Conservation (phyloP, 2,329 filamentous ascomycete species). For the Ceratocystis destructans region DNA sequence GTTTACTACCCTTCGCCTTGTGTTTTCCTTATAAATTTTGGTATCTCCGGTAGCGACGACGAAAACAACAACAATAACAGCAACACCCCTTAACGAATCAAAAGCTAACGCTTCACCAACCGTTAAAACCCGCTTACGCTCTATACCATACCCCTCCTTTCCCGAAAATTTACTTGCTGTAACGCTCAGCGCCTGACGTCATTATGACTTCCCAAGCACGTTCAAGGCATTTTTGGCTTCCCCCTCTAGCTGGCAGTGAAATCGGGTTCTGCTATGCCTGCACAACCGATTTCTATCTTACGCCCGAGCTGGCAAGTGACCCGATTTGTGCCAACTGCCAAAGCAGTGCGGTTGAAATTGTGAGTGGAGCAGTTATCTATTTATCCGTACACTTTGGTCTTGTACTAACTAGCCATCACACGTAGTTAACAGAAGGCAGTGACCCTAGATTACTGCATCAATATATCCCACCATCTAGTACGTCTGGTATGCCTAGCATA, state of each 20-base stretch:
- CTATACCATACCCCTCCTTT: neutral
- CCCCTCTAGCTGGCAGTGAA: neutral
- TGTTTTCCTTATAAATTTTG: neutral
- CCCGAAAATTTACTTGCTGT: neutral
- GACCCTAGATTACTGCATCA: neutral
- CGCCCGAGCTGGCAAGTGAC: slow-evolving; percentile 42
- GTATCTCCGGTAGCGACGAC: neutral
- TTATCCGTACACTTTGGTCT: neutral
- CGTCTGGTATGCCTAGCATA: neutral
- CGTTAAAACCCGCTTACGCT: neutral
- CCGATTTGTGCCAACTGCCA: slow-evolving; percentile 64
- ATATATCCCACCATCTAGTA: neutral
- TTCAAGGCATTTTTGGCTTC: neutral
- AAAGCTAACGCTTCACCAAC: no score
- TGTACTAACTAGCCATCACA: neutral
- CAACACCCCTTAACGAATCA: no score
- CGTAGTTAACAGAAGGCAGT: neutral
- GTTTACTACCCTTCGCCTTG: neutral
- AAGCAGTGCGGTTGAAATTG: slow-evolving; percentile 74
- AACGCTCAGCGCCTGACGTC: neutral
- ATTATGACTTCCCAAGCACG: slow-evolving; percentile 1
- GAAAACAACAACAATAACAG: neutral
- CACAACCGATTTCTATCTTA: slow-evolving; percentile 61
- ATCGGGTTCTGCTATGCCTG: slow-evolving; percentile 73
- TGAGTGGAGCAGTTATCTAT: slow-evolving; percentile 33